Evolutionary conservation across 2,329 filamentous ascomycete species (phyloP).

Genomic region (Coniochaeta sp.): DNA sequence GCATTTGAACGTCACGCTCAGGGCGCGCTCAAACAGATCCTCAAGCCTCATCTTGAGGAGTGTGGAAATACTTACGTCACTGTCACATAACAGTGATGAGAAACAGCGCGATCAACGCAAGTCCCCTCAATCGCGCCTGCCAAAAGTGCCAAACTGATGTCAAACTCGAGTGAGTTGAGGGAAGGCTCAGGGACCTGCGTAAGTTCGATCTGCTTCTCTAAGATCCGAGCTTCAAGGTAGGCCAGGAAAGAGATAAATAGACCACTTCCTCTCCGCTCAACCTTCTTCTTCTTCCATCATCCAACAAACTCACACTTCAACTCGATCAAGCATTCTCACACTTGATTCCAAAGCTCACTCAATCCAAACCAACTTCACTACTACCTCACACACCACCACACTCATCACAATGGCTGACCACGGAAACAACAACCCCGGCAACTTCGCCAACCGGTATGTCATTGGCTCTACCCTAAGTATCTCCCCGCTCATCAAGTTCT

Average conservation of each 20-base stretch:
- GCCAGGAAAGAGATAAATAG: not conserved
- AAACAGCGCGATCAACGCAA: no score
- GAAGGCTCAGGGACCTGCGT: not conserved
- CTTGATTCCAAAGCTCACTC: no score
- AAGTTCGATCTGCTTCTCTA: not conserved
- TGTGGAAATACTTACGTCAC: slow-evolving; percentile 3
- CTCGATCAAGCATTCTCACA: no score
- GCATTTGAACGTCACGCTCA: not conserved
- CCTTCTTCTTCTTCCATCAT: not conserved
- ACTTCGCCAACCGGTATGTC: slow-evolving; percentile 28
- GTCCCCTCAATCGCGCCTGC: not conserved
- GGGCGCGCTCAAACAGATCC: not conserved
- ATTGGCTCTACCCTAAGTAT: no score
- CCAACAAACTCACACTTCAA: not conserved
- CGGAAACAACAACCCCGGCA: slow-evolving; percentile 26
- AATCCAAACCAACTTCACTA: not conserved
- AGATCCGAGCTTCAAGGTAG: not conserved
- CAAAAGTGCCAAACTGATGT: not conserved
- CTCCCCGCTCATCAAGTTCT: not conserved
- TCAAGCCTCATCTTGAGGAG: not conserved
- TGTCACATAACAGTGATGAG: not conserved
- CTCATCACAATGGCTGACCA: slow-evolving; percentile 12
- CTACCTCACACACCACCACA: not conserved
- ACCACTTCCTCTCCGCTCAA: not conserved
- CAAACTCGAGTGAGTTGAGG: no score